phyloP scores from a whole-genome alignment of 768 basidiomycete species.

The Multifurca ochricompacta region DNA sequence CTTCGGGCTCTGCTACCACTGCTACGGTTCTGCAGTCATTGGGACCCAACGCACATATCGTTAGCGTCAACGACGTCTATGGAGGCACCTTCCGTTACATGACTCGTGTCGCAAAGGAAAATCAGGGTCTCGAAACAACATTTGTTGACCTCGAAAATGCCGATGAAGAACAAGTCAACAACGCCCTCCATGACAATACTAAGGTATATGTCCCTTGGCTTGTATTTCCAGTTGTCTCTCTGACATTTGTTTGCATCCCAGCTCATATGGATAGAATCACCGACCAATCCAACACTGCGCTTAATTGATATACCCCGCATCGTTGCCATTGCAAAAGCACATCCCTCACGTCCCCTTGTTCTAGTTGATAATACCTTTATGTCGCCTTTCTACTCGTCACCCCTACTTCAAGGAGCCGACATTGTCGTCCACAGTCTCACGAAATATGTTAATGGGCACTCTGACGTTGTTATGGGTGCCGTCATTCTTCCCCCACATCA shows the following conservation, averaged over 20 bases:
- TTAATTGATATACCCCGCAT: slow-evolving; percentile 76
- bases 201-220: slow-evolving; percentile 44
- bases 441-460: slow-evolving; percentile 93
- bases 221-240: background rate
- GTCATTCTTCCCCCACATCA: slow-evolving; percentile 59
- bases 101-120: slow-evolving; percentile 52
- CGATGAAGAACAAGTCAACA: slow-evolving; percentile 55
- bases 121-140: slow-evolving; percentile 61
- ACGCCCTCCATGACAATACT: slow-evolving; percentile 66
- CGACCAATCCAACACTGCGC: slow-evolving; percentile 90
- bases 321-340: slow-evolving; percentile 52
- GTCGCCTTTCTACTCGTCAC: slow-evolving; percentile 85
- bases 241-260: slow-evolving; percentile 28
- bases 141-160: slow-evolving; percentile 76
- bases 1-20: slow-evolving; percentile 81
- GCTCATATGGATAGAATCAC: slow-evolving; percentile 93
- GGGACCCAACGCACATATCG: slow-evolving; percentile 66
- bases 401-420: slow-evolving; percentile 78
- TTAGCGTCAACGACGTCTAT: slow-evolving; percentile 90
- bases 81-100: slow-evolving; percentile 90
- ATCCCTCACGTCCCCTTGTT: slow-evolving; percentile 62
- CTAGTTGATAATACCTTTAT: slow-evolving; percentile 94
- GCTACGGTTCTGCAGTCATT: slow-evolving; percentile 74
- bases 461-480: slow-evolving; percentile 88
- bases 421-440: slow-evolving; percentile 78